A percentile compares a stretch with the other conserved stretches of the same genome.
Evolutionary conservation across 495 filamentous ascomycete species (phyloP).

Genomic region (Venustampulla echinocandica): DNA sequence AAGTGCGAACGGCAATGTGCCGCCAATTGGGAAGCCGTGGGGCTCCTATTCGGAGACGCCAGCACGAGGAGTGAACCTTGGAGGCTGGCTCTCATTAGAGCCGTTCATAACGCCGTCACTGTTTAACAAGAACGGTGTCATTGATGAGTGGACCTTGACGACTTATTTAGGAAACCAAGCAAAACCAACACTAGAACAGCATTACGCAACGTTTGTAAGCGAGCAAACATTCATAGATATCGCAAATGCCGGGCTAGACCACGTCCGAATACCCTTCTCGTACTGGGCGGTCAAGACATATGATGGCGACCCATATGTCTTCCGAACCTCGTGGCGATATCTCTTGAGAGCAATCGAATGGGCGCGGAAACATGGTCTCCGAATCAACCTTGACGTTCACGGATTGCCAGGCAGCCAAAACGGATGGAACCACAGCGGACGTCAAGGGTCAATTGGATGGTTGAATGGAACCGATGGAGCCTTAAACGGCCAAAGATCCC

Average conservation of each 20-base stretch:
- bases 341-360: constrained; percentile 89
- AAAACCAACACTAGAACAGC: constrained; percentile 64
- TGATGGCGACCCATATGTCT: constrained; percentile 79
- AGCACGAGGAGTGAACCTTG: constrained; percentile 84
- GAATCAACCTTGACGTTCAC: constrained; percentile 92
- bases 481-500: constrained; percentile 62
- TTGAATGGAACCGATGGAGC: constrained; percentile 61
- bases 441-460: constrained; percentile 64
- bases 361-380: constrained; percentile 82
- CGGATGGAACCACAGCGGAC: constrained; percentile 84
- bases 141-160: constrained; percentile 84
- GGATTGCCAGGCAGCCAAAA: constrained; percentile 78
- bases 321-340: constrained; percentile 86
- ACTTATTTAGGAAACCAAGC: constrained; percentile 57
- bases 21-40: constrained; percentile 64
- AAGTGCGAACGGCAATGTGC: constrained; percentile 68
- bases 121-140: constrained; percentile 68
- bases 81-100: constrained; percentile 90
- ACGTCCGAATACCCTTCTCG: constrained; percentile 87
- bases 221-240: constrained; percentile 81
- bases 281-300: constrained; percentile 94
- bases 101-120: constrained; percentile 93
- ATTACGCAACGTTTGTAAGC: constrained; percentile 82
- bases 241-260: constrained; percentile 80
- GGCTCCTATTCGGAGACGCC: constrained; percentile 68